Base-by-base conservation (phyloP, 345 rosid genomes). In the Syzygium aromaticum region DNA sequence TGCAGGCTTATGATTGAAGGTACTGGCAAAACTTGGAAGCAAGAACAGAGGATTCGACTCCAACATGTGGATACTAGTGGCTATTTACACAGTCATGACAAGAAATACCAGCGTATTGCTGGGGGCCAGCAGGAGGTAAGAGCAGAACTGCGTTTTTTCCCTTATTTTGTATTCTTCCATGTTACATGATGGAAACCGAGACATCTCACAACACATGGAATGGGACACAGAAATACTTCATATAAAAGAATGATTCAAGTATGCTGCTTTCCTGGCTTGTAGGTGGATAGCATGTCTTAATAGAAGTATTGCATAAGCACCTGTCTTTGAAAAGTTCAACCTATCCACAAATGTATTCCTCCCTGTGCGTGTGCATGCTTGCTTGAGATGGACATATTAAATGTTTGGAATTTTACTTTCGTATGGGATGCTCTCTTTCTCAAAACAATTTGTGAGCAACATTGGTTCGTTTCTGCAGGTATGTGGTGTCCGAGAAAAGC, bases 111-210 rank as follows among this genome's bases (percentile, higher is more conserved):
- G 87, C 93, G 99, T n/a, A 95, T 96, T 78, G 99, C 99, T 84
- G 99, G 99, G 85, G 99, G 98, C n/a, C 99, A 98, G 89, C 99
- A 98, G 89, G 99, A 98, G 98, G 99, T 96, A 88, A 90, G 90
- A n/a, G 90, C 64, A 28, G 52, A 82, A 87, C 17, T 14, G 49
- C 83, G 51, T 30, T 30, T 11, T n/a, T 73, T 52, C 43, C 38
- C 11, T 27, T 52, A 16, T 52, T 49, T 8, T 3, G 11, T 73
- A 5, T 73, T 51, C 57, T 49, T 89, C 59, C 51, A 4, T 84
- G 43, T 80, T 23, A 43, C 86, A 1, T 38, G 80, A 38, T 33
- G 80, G 27, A 73, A 73, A 73, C 80, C 0, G 7, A 73, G 49
- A 38, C 27, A 73, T 73, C 14, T 73, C 80, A 73, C 80, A 9